Percentiles rank a stretch among this genome's conserved stretches.
phyloP scores from a whole-genome alignment of 176 grass and related monocot genomes.

The Dendrocalamus sinicus region DNA sequence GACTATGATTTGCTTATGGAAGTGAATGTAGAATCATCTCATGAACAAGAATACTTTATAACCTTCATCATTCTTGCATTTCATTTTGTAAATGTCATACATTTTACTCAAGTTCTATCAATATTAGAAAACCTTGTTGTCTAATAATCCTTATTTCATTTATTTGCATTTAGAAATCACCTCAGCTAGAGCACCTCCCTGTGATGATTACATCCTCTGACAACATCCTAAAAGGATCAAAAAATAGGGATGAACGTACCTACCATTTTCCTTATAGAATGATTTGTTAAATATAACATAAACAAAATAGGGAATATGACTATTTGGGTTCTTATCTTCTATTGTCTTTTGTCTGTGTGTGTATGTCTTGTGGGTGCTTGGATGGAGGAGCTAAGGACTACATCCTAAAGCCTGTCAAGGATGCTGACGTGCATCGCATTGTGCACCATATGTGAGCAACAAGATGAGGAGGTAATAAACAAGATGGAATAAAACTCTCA shows the following conservation, averaged over 20 bases:
- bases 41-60: not conserved
- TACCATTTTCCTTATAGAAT: not conserved
- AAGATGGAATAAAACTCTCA: not conserved
- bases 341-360: not conserved
- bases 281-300: not conserved
- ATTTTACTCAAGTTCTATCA: not conserved
- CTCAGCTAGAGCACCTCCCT: not conserved
- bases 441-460: not conserved
- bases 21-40: slow-evolving; percentile 22
- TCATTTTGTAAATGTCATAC: not conserved
- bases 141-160: not conserved
- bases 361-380: not conserved
- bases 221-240: slow-evolving; percentile 7
- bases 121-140: not conserved
- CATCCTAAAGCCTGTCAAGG: not conserved
- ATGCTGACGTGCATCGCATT: slow-evolving; percentile 10
- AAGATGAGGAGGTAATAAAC: not conserved
- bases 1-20: slow-evolving; percentile 13
- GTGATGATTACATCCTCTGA: slow-evolving; percentile 1
- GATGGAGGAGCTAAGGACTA: slow-evolving; percentile 11
- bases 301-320: not conserved
- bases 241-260: not conserved
- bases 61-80: not conserved
- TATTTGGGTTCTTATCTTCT: not conserved
- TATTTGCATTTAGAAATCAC: not conserved